Evolutionary conservation across 345 rosid genomes (phyloP).

Genomic region (Punica granatum): DNA sequence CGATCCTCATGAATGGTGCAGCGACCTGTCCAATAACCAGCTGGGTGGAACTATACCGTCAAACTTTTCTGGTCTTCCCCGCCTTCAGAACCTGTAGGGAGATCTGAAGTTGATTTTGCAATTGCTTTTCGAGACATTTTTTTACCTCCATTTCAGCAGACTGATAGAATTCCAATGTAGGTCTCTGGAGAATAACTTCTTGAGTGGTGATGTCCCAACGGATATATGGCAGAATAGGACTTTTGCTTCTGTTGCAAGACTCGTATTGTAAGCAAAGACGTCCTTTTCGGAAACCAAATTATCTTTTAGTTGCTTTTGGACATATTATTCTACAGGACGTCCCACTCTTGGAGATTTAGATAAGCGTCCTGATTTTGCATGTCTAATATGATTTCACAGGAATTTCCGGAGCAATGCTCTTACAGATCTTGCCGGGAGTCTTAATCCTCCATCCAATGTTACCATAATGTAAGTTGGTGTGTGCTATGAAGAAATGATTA

Average conservation of each 20-base stretch:
- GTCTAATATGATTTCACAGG: conserved; percentile 21
- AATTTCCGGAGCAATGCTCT: conserved; percentile 45
- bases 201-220: conserved; percentile 62
- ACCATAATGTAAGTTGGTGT: conserved; percentile 29
- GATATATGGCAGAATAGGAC: conserved; percentile 61
- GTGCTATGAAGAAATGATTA: background rate
- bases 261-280: conserved; percentile 51
- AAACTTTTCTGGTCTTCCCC: conserved; percentile 42
- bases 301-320: background rate
- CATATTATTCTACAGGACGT: background rate
- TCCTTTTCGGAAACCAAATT: background rate
- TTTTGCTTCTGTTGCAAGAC: conserved; percentile 34
- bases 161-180: conserved; percentile 29
- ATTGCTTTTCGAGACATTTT: conserved; percentile 1
- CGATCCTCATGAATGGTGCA: conserved; percentile 17
- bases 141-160: background rate
- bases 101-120: background rate
- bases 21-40: conserved; percentile 42
- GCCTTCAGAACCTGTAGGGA: conserved; percentile 49
- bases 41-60: conserved; percentile 50
- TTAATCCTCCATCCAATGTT: conserved; percentile 47
- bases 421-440: conserved; percentile 28
- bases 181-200: conserved; percentile 61
- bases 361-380: background rate
- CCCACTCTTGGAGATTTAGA: background rate